Evolutionary conservation across 1,139 yeast species (phyloP).

Genomic region (Suhomyces coccinellae): DNA sequence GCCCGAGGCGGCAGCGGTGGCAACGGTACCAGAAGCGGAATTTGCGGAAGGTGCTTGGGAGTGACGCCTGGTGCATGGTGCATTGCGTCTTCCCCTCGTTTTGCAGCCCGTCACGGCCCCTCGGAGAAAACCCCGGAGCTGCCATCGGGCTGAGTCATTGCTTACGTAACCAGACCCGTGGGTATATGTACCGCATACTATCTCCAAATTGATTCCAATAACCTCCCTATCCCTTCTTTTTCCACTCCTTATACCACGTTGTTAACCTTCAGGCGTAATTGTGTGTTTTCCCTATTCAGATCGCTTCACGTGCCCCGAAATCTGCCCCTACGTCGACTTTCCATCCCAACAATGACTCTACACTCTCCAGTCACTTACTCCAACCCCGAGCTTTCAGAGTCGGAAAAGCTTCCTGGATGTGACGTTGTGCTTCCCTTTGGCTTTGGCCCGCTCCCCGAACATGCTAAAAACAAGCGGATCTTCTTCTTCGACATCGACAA

Average conservation of each 20-base stretch:
- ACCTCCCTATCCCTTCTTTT: not conserved
- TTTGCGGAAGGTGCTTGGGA: not conserved
- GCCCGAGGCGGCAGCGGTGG: not conserved
- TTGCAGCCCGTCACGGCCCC: not conserved
- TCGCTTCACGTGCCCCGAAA: not conserved
- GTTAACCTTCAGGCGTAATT: not conserved
- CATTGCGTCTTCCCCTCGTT: not conserved
- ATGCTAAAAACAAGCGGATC: constrained; percentile 40
- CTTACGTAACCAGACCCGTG: not conserved
- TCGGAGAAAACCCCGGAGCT: not conserved
- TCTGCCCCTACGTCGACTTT: not conserved
- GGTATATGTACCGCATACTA: not conserved
- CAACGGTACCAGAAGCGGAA: not conserved
- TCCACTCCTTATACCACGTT: not conserved
- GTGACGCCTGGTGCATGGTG: not conserved
- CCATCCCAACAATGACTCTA: constrained; percentile 1
- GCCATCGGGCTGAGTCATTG: not conserved
- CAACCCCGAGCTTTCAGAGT: constrained; percentile 19
- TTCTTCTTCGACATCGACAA: constrained; percentile 93
- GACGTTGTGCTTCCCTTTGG: constrained; percentile 45
- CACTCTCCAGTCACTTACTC: constrained; percentile 13
- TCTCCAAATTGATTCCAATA: not conserved
- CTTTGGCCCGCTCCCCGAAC: constrained; percentile 46
- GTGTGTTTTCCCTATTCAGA: not conserved
- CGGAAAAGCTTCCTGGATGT: constrained; percentile 29